Evolutionary conservation across 805 yeast genomes (phyloP), one percentile per base, ranked within the genome.

Genomic region (Candida suzukii): DNA sequence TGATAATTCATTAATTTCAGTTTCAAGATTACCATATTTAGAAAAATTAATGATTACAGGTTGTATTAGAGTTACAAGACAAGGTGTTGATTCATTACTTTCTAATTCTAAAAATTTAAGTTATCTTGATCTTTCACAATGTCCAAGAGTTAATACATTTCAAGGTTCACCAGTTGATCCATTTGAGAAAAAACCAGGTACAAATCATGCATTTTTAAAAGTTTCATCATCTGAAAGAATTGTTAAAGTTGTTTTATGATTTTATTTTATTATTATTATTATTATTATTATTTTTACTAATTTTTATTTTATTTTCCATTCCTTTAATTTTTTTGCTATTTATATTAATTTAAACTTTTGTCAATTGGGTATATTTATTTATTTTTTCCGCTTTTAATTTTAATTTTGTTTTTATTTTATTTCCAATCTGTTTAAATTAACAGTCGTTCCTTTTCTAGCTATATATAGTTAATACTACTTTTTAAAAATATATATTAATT

Each of bases 31-130:
- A 46, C 61, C 69, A 41, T 53, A 65, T 27, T 57, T 84, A 47
- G 70, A 71, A 40, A 54, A 62, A 19, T 62, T 84, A 40, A 62
- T 64, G 3, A 66, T 83, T 17, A 77, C 76, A 40, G 91, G 93
- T 1, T 84, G 93, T 60, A 70, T 82, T 11, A 66, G 90, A 47
- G 90, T 82, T 9, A 84, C 91, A 1, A 66, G 87, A 50, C 83
- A 83, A 10, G 91, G 93, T 14, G 78, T 83, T 24, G 88, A 83
- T 61, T 74, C 82, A 17, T 53, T 84, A 22, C 57, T 82, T 22
- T 69, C 78, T 32, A 80, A 82, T 31, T 71, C 77, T 37, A 63
- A 70, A 16, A 70, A 73, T 2, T 63, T 84, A 47, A 66, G 60
- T 41, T 66, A 65, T 44, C 61, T 84, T 48, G 77, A 82, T 51